Evolutionary conservation across 176 grass and related monocot genomes (phyloP), one percentile per base, ranked within the genome.

Genomic region (Puccinellia tenuiflora): DNA sequence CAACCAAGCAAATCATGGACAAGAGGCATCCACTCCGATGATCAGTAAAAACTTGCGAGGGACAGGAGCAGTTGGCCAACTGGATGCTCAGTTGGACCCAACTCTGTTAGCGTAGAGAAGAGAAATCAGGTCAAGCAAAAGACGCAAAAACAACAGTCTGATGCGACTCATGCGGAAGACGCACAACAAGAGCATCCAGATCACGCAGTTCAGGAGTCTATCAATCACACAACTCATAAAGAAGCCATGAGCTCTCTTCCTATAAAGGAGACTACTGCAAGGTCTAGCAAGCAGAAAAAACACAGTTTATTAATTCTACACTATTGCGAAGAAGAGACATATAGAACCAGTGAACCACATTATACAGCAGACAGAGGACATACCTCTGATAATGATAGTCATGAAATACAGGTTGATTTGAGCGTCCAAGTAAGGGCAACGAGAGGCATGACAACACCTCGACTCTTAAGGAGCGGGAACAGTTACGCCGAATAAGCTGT

Each of bases 281-380:
- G 40, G 26, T 47, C 12, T 17, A 79, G 77, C 7, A 64, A 66
- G 18, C 42, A 14, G 28, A 47, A 34, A 65, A 35, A 48, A 34
- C 22, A 66, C 28, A 48, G 18, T 15, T 79, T n/a, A 42, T 48
- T 50, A 21, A 35, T 46, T 12, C 40, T 64, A 35, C 22, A 66
- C 20, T 35, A 50, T 30, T 79, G 77, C 21, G 30, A 47, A 66
- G 60, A 79, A 79, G 77, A 79, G 77, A 66, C 60, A 48, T 12
- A 28, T 63, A 45, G 77, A 66, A 46, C 60, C 60, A 48, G 28
- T 79, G 59, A 79, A 64, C 28, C 28, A 79, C 42, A 63, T 11
- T 79, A 48, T 79, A 65, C 59, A 33, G 42, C 62, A 20, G n/a
- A n/a, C 31, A 81, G 46, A 62, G 21, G 60, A n/a, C 42, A 66